These are phyloP conservation scores for Colletotrichum ledebouriae DNA, from an alignment of 2,329 filamentous ascomycete species.

Conservation along the genomic window DNA sequence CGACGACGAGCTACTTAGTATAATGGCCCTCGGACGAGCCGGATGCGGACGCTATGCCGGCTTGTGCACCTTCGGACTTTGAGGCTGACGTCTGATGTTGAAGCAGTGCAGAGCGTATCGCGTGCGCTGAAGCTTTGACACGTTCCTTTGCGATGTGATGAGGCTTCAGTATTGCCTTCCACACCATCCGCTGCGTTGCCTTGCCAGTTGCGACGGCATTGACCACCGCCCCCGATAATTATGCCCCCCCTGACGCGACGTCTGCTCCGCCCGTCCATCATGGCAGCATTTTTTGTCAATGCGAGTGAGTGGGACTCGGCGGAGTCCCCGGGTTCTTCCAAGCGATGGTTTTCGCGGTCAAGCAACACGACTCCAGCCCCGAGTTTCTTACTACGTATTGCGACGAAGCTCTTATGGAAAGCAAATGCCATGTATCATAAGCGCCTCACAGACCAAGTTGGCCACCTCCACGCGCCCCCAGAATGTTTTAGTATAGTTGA, in stretches of 20 bases:
- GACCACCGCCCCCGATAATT: neutral
- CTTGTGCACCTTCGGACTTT: conserved; percentile 9
- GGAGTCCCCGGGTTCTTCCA: conserved; percentile 15
- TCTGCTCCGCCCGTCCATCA: neutral
- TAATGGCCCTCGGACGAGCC: conserved; percentile 5
- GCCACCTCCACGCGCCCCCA: conserved; percentile 10
- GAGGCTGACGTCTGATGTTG: neutral
- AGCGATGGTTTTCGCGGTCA: neutral
- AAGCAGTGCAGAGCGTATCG: too few species aligned
- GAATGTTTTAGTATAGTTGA: conserved; percentile 27
- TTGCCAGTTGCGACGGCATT: conserved; percentile 16
- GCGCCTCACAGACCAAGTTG: conserved; percentile 18
- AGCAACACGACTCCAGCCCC: neutral
- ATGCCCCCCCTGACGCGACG: neutral
- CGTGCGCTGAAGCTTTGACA: neutral
- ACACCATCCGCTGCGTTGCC: neutral
- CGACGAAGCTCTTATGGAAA: conserved; percentile 16
- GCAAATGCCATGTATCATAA: conserved; percentile 2
- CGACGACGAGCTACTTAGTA: neutral
- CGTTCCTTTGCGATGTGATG: conserved; percentile 6
- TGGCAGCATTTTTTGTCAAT: conserved; percentile 13
- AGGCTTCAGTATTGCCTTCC: neutral
- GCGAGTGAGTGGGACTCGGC: neutral
- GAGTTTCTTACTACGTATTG: neutral
- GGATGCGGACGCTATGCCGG: neutral